Percentiles rank a stretch among this genome's conserved stretches.
Conservation (phyloP, 257 asterid genomes). For the Przewalskia tangutica region DNA sequence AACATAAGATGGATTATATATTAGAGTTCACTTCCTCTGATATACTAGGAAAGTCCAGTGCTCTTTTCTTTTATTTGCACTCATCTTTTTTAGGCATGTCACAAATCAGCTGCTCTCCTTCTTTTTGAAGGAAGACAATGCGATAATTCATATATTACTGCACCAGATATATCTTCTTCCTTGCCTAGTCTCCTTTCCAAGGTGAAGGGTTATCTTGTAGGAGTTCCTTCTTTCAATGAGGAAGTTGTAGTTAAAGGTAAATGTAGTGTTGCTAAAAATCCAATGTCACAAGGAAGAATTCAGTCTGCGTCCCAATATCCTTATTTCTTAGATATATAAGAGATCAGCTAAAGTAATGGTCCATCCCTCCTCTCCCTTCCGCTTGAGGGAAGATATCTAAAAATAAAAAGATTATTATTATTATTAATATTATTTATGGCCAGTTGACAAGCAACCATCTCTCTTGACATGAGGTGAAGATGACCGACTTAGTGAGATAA, state of each 20-base stretch:
- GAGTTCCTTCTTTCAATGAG: not conserved
- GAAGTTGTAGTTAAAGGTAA: not conserved
- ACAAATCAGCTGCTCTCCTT: not conserved
- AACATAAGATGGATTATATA: not conserved
- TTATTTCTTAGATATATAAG: not conserved
- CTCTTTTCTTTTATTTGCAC: not conserved
- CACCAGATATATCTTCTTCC: not conserved
- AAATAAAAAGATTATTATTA: not conserved
- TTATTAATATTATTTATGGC: not conserved
- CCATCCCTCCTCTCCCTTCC: not conserved
- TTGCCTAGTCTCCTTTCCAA: not conserved
- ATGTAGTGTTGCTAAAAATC: not conserved
- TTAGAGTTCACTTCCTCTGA: not conserved
- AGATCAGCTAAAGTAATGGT: not conserved
- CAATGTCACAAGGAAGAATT: not conserved
- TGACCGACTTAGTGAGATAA: not conserved
- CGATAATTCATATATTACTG: not conserved
- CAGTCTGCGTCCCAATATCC: not conserved
- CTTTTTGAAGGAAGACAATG: not conserved
- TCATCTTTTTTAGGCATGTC: not conserved
- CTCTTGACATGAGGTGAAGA: not conserved
- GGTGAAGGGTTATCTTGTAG: not conserved
- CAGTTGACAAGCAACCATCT: not conserved
- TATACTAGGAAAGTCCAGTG: not conserved
- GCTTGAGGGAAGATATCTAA: not conserved